phyloP scores from a whole-genome alignment of 164 flowering plant genomes.

The Sextonia rubra region DNA sequence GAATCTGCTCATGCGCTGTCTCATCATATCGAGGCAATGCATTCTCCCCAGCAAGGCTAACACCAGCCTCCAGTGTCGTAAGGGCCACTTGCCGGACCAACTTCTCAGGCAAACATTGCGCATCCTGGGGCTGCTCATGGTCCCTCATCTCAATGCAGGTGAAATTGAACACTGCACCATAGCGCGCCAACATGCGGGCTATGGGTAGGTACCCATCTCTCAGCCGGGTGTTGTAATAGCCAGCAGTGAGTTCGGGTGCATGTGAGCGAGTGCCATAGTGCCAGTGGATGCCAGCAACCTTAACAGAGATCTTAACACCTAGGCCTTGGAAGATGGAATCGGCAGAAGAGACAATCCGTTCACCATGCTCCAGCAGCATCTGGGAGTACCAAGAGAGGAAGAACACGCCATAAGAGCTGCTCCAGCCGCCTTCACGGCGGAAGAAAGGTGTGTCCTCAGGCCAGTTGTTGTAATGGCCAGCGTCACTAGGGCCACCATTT shows the following conservation, averaged over 20 bases:
- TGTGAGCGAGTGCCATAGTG: conserved; percentile 90
- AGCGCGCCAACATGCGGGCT: conserved; percentile 80
- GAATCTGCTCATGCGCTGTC: conserved; percentile 69
- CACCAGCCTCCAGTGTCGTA: conserved; percentile 54
- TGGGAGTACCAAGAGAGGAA: conserved; percentile 93
- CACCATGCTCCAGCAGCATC: conserved; percentile 84
- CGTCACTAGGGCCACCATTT: conserved; percentile 82
- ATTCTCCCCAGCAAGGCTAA: conserved; percentile 92
- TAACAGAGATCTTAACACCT: conserved; percentile 72
- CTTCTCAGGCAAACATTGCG: conserved; percentile 79
- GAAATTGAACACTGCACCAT: conserved; percentile 84
- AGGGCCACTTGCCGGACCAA: conserved; percentile 76
- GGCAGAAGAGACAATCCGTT: conserved; percentile 62
- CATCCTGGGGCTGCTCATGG: conserved; percentile 90
- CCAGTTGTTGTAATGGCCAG: conserved; percentile 89
- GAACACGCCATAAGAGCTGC: conserved; percentile 67
- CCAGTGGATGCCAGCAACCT: conserved; percentile 96
- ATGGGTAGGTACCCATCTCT: conserved; percentile 85
- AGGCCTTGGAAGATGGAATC: conserved; percentile 36
- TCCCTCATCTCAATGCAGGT: conserved; percentile 97
- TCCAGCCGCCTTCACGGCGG: conserved; percentile 75
- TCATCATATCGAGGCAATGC: conserved; percentile 86
- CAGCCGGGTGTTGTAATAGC: conserved; percentile 86
- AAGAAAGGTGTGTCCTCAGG: conserved; percentile 90
- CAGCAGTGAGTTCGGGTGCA: conserved; percentile 97